Evolutionary conservation across 768 basidiomycete species (phyloP).

Genomic region (Coprinopsis strossmayeri): DNA sequence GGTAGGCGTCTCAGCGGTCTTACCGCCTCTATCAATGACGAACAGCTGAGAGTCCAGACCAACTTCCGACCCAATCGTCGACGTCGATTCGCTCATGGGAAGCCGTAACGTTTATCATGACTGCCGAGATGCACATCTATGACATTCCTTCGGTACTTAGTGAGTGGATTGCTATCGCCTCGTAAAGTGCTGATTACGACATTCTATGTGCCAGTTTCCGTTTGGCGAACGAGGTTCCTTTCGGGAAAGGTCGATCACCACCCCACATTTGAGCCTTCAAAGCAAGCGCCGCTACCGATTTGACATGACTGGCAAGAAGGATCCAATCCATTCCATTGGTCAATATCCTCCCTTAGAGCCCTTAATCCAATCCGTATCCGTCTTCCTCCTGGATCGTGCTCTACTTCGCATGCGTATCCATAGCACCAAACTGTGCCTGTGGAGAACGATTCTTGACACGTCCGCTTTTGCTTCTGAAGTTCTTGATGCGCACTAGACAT

Average conservation of each 20-base stretch:
- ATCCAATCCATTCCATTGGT: background rate
- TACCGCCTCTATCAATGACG: no score
- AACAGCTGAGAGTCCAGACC: background rate
- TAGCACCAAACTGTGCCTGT: constrained; percentile 5
- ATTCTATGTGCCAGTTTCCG: background rate
- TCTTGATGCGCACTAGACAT: constrained; percentile 1
- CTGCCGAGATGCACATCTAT: no score
- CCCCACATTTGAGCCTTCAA: background rate
- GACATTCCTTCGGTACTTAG: no score
- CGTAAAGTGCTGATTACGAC: background rate
- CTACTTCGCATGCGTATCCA: background rate
- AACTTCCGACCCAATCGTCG: background rate
- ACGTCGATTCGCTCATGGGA: background rate
- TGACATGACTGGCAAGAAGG: background rate
- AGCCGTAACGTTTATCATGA: constrained; percentile 1
- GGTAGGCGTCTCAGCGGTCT: no score
- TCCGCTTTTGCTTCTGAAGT: background rate
- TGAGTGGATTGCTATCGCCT: background rate
- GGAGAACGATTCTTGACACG: background rate
- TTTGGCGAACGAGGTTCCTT: background rate
- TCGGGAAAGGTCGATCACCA: background rate
- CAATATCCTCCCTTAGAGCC: background rate
- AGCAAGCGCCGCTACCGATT: no score
- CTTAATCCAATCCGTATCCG: background rate
- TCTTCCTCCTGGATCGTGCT: background rate